Evolutionary conservation across 225 moss, liverwort and hornwort species (phyloP).

Genomic region (Sphagnum tenellum): DNA sequence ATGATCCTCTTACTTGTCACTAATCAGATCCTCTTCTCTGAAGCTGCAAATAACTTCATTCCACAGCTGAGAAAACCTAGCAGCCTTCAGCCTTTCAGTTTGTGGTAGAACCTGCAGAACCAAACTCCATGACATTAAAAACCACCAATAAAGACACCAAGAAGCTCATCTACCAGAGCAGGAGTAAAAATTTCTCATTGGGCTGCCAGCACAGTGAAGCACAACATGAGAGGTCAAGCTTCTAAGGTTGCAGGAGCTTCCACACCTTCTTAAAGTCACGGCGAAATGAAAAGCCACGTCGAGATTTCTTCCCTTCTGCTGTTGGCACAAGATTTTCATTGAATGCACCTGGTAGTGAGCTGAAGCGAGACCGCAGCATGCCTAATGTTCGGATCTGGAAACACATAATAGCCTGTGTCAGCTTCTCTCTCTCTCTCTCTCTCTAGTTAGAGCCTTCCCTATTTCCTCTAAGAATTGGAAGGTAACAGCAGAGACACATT

Average conservation of each 20-base stretch:
- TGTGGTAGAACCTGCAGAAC: constrained; percentile 49
- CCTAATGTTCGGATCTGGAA: constrained; percentile 83
- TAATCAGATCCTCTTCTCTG: constrained; percentile 89
- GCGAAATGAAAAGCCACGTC: constrained; percentile 53
- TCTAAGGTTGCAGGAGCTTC: neutral
- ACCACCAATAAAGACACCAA: too few species aligned
- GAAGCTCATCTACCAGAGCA: too few species aligned
- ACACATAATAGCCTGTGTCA: neutral
- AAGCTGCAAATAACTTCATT: constrained; percentile 94
- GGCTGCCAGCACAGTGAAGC: too few species aligned
- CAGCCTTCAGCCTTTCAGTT: constrained; percentile 60
- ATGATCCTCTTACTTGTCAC: constrained; percentile 49
- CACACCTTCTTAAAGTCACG: constrained; percentile 71
- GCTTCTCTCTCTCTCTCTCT: too few species aligned
- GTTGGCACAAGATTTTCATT: constrained; percentile 78
- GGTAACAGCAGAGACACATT: too few species aligned
- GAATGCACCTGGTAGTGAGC: constrained; percentile 88
- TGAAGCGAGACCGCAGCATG: constrained; percentile 89
- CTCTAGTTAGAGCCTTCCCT: too few species aligned
- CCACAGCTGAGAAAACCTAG: constrained; percentile 91
- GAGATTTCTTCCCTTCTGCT: constrained; percentile 30
- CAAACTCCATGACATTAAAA: too few species aligned
- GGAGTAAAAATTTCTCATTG: too few species aligned
- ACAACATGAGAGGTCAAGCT: neutral
- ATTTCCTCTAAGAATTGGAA: too few species aligned